A percentile compares a stretch with the other conserved stretches of the same genome.
phyloP scores from a whole-genome alignment of 176 grass and related monocot genomes.

The Musa troglodytarum region DNA sequence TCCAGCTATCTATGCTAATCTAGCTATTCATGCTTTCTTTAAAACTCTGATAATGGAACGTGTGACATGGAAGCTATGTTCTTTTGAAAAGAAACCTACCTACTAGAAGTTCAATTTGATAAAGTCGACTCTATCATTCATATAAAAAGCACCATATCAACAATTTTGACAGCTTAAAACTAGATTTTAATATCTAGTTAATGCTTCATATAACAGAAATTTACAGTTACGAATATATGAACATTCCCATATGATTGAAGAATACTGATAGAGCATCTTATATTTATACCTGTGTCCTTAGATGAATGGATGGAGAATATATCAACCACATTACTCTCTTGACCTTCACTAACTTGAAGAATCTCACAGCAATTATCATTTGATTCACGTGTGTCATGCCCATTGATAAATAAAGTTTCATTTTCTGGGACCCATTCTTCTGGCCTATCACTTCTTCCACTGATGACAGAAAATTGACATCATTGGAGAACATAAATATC shows the following conservation, averaged over 20 bases:
- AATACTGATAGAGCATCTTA: no score
- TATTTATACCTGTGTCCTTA: slow-evolving; percentile 22
- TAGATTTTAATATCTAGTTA: not conserved
- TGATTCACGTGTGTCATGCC: not conserved
- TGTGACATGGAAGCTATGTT: not conserved
- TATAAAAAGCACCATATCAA: not conserved
- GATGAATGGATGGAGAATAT: slow-evolving; percentile 44
- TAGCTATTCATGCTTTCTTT: no score
- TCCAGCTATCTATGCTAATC: no score
- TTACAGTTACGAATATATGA: no score
- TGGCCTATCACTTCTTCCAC: slow-evolving; percentile 57
- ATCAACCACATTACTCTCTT: slow-evolving; percentile 34
- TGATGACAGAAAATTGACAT: slow-evolving; percentile 24
- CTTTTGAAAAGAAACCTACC: not conserved
- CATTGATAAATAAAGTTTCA: slow-evolving; percentile 14
- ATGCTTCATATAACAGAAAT: no score
- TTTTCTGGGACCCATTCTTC: slow-evolving; percentile 81
- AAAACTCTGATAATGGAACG: no score
- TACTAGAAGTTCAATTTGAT: no score
- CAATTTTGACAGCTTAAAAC: not conserved
- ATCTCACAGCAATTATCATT: slow-evolving; percentile 26
- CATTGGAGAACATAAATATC: not conserved
- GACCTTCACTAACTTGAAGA: slow-evolving; percentile 12
- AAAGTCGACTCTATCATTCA: not conserved
- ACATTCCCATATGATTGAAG: no score